Base-by-base conservation (phyloP, 2,329 filamentous ascomycete genomes). In the Mycogone perniciosa region DNA sequence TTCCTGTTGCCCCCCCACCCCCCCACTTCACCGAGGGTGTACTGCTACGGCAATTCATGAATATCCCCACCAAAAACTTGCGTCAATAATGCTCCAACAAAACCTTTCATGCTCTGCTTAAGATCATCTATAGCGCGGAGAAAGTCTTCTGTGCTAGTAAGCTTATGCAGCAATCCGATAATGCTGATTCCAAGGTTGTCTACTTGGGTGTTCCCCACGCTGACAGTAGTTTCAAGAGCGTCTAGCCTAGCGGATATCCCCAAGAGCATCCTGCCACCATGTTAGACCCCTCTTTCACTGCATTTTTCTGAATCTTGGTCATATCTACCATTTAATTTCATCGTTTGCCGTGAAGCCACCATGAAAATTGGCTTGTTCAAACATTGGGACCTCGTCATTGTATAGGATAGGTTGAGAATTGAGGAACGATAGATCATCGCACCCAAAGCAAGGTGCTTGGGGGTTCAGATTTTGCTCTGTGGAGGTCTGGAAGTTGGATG, bases 51-150 rank as follows among this genome's bases (percentile, higher is more conserved):
- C 33, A 34, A 11, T 11, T 20, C 31, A 20, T 11, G 13, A 20
- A 37, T 35, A n/a, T 41, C 31, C n/a, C 34, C 41, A 27, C 43
- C 42, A 11, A 54, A 37, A 29, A 39, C 13, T 27, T 46, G 37
- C 10, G 35, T 41, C 10, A 54, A 31, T n/a, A 54, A 43, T 13
- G 42, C 38, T 27, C 43, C 33, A 26, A 48, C 7, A 31, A 54
- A 47, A 10, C 41, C 49, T 26, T 51, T 51, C 5, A 54, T 29
- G 29, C 31, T 45, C 27, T 48, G 29, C 34, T 35, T 51, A 7
- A 55, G 47, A 6, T 48, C 29, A 41, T 42, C 33, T 8, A 52
- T 46, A 9, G 35, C 31, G n/a, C 6, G 9, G 39, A 40, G n/a
- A 20, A 45, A 40, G 8, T 27, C 30, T 26, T 31, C 10, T 6